Base-by-base conservation (phyloP, 2,329 filamentous ascomycete species). In the Xylariaceae sp. region DNA sequence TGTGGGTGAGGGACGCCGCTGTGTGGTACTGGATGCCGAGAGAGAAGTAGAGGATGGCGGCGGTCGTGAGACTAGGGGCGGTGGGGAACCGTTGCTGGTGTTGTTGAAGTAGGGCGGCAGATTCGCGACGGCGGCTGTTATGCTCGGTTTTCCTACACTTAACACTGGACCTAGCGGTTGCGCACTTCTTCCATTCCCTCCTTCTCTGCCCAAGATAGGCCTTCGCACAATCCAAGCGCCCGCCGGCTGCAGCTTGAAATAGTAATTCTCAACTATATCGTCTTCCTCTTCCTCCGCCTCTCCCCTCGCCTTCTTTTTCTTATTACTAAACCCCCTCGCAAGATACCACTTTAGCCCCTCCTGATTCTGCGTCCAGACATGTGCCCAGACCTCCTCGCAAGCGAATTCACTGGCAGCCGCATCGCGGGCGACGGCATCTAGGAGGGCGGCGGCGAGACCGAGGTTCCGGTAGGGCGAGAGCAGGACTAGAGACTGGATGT, bases 361-460 rank as follows among this genome's bases (percentile, higher is more conserved):
- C 2, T 75, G 72, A 60, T 84, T 85, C 48, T 80, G 74, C 10
- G 81, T 82, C 82, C 82, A 86, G 14, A 85, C 82, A 61, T 86
- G 82, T 4, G 82, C 82, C 53, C 80, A 84, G 14, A 83, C 67
- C 35, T 69, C 69, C 41, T 71, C 58, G 50, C 70, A 62, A 14
- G 52, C 64, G 4, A 65, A 66, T 10, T 64, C 63, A 33, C 55
- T 60, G 7, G 59, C 56, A 11, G 64, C 66, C 2, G 70, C 70
- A 10, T 68, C 66, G 19, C 66, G 64, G 44, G 77, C 54, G 37
- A 81, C 69, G 51, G 76, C 70, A 37, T 79, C 73, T 14, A 86
- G 65, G 0, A 80, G 72, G 20, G 76, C 74, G n/a, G 71, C 68
- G 11, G 77, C 77, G 11, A 85, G 70, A 0, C 82, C 82, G 29